Base-by-base conservation (phyloP, 441 rosid genomes). In the Erodium chrysanthum region DNA sequence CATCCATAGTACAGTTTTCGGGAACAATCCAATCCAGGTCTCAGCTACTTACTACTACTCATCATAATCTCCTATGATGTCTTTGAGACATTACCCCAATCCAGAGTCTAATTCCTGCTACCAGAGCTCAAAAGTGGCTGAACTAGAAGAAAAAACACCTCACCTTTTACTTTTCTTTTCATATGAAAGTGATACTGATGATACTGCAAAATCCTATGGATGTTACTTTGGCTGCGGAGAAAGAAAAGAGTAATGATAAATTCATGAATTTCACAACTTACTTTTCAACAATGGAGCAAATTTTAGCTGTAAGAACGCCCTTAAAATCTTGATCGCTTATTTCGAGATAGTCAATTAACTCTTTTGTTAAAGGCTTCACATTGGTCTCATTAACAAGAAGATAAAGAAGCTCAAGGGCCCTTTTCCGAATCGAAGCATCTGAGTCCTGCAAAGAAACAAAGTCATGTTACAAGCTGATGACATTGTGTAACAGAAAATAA, bases 371-470 rank as follows among this genome's bases (percentile, higher is more conserved):
- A 68, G 91, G 86, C 80, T 85, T 92, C 79, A 92, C 97, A 81
- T 95, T 95, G 73, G 70, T 90, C 75, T 88, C 98, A 80, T 92
- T 95, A 58, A 95, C 92, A 68, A 95, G 83, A 75, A 90, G 80
- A 78, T 84, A 86, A 73, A 92, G 88, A 65, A 95, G 92, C 73
- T 90, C 97, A 71, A 95, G 98, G 35, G 99, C 97, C 78, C 97
- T 84, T 88, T 95, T 95, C 71, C 93, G 87, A 73, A 95, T 90
- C 42, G 99, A 95, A 74, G 93, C 99, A 86, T 95, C 99, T 72
- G 89, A 84, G 74, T 92, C 99, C 99, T 95, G 94, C 64, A 82
- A 82, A 71, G 71, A 66, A 66, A 70, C 76, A 60, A 75, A 60
- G 71, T 73, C 71, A 85, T 60, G 71, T 72, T 52, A 78, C 66